These are phyloP conservation scores for Acrodontium crateriforme DNA, from an alignment of 2,329 filamentous ascomycete species.

Conservation along the genomic window DNA sequence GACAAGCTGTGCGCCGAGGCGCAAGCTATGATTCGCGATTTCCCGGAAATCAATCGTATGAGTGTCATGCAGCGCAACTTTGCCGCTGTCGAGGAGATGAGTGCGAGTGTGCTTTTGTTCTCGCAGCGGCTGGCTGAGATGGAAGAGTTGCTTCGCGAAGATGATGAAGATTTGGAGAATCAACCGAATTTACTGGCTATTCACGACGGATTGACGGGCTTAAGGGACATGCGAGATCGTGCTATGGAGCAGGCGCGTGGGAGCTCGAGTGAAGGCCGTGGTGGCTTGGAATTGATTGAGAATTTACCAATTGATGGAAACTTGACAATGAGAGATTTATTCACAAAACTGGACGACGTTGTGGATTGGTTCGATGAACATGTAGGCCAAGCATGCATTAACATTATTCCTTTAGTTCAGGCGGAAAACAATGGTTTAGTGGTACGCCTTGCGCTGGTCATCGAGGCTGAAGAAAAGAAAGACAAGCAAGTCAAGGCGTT, in stretches of 20 bases:
- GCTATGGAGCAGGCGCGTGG: constrained; percentile 85
- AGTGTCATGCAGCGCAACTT: constrained; percentile 96
- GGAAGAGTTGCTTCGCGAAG: constrained; percentile 64
- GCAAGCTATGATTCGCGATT: constrained; percentile 94
- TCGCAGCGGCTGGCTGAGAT: constrained; percentile 62
- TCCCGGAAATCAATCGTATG: constrained; percentile 79
- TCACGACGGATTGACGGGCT: constrained; percentile 81
- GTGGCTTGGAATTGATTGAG: constrained; percentile 90
- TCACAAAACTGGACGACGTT: constrained; percentile 69
- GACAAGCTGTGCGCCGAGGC: constrained; percentile 95
- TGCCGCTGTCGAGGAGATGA: constrained; percentile 85
- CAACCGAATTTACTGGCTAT: constrained; percentile 84
- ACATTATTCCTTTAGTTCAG: constrained; percentile 75
- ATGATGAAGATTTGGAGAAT: constrained; percentile 73
- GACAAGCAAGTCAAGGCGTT: constrained; percentile 82
- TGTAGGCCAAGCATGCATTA: constrained; percentile 75
- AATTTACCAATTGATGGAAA: constrained; percentile 46
- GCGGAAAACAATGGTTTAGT: constrained; percentile 79
- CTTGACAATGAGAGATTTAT: constrained; percentile 78
- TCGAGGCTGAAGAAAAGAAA: constrained; percentile 92
- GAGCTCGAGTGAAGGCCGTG: constrained; percentile 58
- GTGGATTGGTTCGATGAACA: constrained; percentile 95
- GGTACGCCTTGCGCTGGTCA: constrained; percentile 79
- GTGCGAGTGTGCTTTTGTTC: constrained; percentile 76
- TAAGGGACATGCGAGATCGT: constrained; percentile 89